Conservation (phyloP, 345 rosid genomes). For the Euphorbia peplus region DNA sequence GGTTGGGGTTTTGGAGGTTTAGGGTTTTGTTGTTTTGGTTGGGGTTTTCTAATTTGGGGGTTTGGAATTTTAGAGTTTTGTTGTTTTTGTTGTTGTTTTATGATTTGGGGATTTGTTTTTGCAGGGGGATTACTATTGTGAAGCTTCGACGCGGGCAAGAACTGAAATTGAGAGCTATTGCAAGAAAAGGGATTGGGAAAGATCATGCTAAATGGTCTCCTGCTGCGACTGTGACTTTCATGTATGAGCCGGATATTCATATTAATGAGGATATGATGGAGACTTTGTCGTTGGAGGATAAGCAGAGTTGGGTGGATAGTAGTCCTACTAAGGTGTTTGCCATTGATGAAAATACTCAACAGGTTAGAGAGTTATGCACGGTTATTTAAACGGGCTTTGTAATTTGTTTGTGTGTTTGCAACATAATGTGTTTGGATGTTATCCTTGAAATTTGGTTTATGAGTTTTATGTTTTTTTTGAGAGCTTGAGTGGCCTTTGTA, state of each 20-base stretch:
- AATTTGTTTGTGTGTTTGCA: neutral
- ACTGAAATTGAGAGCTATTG: conserved; percentile 82
- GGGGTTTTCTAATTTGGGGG: too few species aligned
- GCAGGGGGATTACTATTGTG: conserved; percentile 86
- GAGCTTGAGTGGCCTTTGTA: neutral
- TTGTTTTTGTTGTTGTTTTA: neutral
- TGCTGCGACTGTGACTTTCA: conserved; percentile 96
- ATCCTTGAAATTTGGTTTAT: neutral
- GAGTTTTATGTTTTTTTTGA: conserved; percentile 3
- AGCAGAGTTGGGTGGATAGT: conserved; percentile 69
- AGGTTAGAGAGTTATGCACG: conserved; percentile 44
- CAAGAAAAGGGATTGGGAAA: conserved; percentile 93
- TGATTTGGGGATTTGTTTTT: neutral
- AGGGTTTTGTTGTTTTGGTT: too few species aligned
- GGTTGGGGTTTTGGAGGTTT: too few species aligned
- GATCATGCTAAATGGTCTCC: conserved; percentile 99
- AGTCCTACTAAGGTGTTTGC: conserved; percentile 89
- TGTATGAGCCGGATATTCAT: conserved; percentile 90
- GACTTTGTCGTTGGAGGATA: conserved; percentile 64
- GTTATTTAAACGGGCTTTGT: neutral
- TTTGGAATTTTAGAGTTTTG: neutral
- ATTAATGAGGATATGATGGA: conserved; percentile 92
- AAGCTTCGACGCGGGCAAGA: conserved; percentile 88
- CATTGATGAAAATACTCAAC: conserved; percentile 56
- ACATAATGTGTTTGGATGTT: neutral